A percentile compares a stretch with the other conserved stretches of the same genome.
Evolutionary conservation across 768 basidiomycete genomes (phyloP).

Genomic region (Tricholoma bakamatsutake): DNA sequence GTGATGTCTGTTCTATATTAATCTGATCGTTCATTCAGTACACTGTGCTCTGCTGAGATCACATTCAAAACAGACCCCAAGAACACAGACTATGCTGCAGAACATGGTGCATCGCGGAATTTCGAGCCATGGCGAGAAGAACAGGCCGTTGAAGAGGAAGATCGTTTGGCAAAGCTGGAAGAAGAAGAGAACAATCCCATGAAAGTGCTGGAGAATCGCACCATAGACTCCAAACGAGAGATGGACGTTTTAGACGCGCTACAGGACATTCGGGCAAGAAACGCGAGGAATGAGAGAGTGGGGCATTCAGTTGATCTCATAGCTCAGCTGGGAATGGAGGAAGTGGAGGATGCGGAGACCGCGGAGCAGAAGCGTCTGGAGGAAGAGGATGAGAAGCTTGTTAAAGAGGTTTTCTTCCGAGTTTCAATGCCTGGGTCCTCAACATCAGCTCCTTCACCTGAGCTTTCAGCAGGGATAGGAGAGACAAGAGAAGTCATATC

Average conservation of each 20-base stretch:
- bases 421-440: constrained; percentile 39
- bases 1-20: background rate
- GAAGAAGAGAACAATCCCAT: constrained; percentile 96
- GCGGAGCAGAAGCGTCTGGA: constrained; percentile 63
- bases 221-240: constrained; percentile 88
- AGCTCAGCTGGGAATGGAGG: constrained; percentile 56
- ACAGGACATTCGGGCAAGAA: constrained; percentile 84
- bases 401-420: constrained; percentile 84
- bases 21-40: constrained; percentile 42
- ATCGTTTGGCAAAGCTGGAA: constrained; percentile 78
- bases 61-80: constrained; percentile 99
- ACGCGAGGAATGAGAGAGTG: constrained; percentile 83
- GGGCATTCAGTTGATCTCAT: constrained; percentile 70
- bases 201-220: constrained; percentile 92
- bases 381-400: constrained; percentile 88
- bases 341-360: constrained; percentile 75
- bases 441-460: constrained; percentile 13
- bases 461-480: constrained; percentile 11
- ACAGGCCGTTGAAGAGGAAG: constrained; percentile 70
- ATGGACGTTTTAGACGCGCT: constrained; percentile 98
- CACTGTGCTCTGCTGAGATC: constrained; percentile 94
- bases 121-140: constrained; percentile 97
- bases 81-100: constrained; percentile 89
- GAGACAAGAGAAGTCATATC: constrained; percentile 8
- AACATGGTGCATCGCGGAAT: constrained; percentile 96